These are phyloP conservation scores for Bidens hawaiensis DNA, from an alignment of 140 eudicot species.

Conservation along the genomic window DNA sequence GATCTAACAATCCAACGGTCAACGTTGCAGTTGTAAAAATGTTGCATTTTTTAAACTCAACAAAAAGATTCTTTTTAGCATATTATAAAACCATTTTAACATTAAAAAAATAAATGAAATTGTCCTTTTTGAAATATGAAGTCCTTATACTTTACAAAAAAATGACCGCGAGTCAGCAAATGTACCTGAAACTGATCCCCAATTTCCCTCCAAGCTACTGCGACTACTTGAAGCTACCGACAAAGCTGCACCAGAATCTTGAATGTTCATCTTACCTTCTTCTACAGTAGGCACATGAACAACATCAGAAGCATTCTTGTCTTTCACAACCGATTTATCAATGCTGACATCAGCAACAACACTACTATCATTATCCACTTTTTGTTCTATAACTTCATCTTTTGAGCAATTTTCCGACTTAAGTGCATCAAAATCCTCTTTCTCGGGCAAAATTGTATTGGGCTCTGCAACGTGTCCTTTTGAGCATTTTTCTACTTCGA, in stretches of 20 bases:
- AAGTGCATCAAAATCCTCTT: neutral
- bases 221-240: slow-evolving; percentile 45
- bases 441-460: neutral
- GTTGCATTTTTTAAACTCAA: neutral
- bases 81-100: neutral
- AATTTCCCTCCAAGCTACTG: slow-evolving; percentile 66
- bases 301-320: slow-evolving; percentile 16
- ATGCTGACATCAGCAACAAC: slow-evolving; percentile 8
- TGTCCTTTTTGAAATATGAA: too few relatives aligned
- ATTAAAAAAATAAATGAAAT: neutral
- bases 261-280: slow-evolving; percentile 30
- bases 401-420: neutral
- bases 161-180: neutral
- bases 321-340: neutral
- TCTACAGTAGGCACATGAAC: slow-evolving; percentile 26
- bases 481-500: neutral
- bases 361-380: slow-evolving; percentile 4
- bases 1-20: neutral
- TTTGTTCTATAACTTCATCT: neutral
- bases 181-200: slow-evolving; percentile 86
- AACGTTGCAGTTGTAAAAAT: too few relatives aligned
- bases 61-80: neutral
- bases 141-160: too few relatives aligned
- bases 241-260: slow-evolving; percentile 29
- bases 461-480: neutral